phyloP scores from a whole-genome alignment of 1,284 basidiomycete species.

The Trichosporon ovoides region DNA sequence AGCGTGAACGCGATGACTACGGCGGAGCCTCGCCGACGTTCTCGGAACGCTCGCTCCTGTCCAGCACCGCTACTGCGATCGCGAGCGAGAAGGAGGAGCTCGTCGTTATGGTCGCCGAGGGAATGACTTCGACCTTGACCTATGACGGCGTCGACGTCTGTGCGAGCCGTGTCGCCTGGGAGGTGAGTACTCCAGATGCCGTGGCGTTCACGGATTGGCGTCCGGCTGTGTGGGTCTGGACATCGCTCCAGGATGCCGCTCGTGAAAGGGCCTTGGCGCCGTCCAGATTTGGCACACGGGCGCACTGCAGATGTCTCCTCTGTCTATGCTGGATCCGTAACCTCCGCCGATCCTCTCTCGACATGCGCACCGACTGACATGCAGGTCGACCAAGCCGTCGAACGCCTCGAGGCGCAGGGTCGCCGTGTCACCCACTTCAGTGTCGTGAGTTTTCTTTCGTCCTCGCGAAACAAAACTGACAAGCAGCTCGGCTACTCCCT shows the following conservation, averaged over 20 bases:
- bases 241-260: too few relatives aligned
- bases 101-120: constrained; percentile 41
- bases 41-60: not conserved
- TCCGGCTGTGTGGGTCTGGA: too few relatives aligned
- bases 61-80: not conserved
- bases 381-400: constrained; percentile 38
- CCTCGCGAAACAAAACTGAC: constrained; percentile 5
- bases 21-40: not conserved
- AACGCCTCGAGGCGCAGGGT: constrained; percentile 30
- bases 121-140: constrained; percentile 43
- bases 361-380: too few relatives aligned
- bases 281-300: too few relatives aligned
- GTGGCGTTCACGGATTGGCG: too few relatives aligned
- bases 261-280: too few relatives aligned
- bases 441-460: constrained; percentile 37
- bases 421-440: constrained; percentile 36
- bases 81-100: constrained; percentile 21
- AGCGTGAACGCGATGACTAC: too few relatives aligned
- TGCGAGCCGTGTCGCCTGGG: constrained; percentile 43
- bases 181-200: too few relatives aligned
- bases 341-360: too few relatives aligned
- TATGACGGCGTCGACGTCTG: constrained; percentile 48
- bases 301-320: too few relatives aligned
- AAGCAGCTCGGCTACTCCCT: constrained; percentile 43
- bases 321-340: too few relatives aligned